phyloP scores from a whole-genome alignment of 768 basidiomycete species.

The Mycena pura region DNA sequence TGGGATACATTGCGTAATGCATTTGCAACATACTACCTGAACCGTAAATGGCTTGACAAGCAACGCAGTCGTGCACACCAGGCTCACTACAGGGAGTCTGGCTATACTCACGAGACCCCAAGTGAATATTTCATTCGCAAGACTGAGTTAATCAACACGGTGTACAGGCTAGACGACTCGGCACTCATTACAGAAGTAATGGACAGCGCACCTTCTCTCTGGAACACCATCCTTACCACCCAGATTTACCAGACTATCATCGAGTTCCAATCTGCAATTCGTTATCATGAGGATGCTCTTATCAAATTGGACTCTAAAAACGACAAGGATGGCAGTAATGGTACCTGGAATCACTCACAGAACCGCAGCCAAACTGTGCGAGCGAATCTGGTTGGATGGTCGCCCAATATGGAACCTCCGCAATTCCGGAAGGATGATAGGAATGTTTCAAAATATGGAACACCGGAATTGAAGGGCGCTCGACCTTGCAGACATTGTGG shows the following conservation, averaged over 20 bases:
- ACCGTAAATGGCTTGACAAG: conserved; percentile 36
- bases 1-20: conserved; percentile 37
- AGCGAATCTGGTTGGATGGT: conserved; percentile 8
- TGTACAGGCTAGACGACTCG: conserved; percentile 25
- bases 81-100: conserved; percentile 36
- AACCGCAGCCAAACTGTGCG: background rate
- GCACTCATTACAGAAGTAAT: conserved; percentile 45
- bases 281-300: conserved; percentile 31
- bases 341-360: background rate
- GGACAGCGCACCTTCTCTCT: conserved; percentile 38
- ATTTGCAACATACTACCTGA: conserved; percentile 42
- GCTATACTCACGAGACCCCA: conserved; percentile 35
- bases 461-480: background rate
- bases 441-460: conserved; percentile 6
- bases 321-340: background rate
- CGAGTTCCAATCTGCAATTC: conserved; percentile 31
- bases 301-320: conserved; percentile 10
- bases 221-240: conserved; percentile 35
- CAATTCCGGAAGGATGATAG: conserved; percentile 3
- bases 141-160: conserved; percentile 25
- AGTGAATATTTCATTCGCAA: conserved; percentile 45
- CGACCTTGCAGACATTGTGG: background rate
- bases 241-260: conserved; percentile 26
- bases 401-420: background rate
- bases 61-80: conserved; percentile 35